Base-by-base conservation (phyloP, 129 eudicot species). In the Solidago caesia region DNA sequence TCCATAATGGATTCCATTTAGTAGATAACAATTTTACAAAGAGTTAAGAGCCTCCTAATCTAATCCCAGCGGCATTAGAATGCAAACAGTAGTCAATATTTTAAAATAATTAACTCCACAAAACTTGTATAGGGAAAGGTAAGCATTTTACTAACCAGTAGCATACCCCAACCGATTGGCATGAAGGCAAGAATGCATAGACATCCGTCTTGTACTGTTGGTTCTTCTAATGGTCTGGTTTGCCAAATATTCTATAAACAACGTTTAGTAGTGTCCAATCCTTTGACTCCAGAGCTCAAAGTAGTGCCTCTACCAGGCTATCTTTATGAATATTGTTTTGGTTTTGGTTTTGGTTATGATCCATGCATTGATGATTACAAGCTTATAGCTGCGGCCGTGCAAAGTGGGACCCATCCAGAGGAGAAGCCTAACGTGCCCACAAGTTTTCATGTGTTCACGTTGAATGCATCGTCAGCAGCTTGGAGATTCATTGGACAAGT, bases 101-200 rank as follows among this genome's bases (percentile, higher is more conserved):
- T n/a, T n/a, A n/a, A n/a, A n/a, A n/a, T n/a, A n/a, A n/a, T n/a
- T n/a, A n/a, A n/a, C n/a, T n/a, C n/a, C n/a, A n/a, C 11, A 3
- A 4, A 42, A 16, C n/a, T n/a, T 14, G 33, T 39, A 53, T 0
- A 5, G 47, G 39, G 47, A n/a, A 49, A 41, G 2, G 7, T 1
- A 74, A 44, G 29, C 47, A n/a, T 33, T 6, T 68, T 59, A 77
- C 97, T 87, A 42, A 94, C 98, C 96, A 88, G 88, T 44, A 94
- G 92, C 39, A 94, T 76, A 46, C n/a, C 97, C 99, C 97, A 94
- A 61, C 99, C 97, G 70, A 97, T 91, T 13, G 97, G 99, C 97
- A 91, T 88, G 81, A 91, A 94, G 62, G 96, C 99, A 39, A 94
- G 97, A 73, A 94, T 82, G 89, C 99, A 94, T 42, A 94, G 9